Evolutionary conservation across 441 rosid genomes (phyloP), one percentile per base, ranked within the genome.

Genomic region (Erodium texanum): DNA sequence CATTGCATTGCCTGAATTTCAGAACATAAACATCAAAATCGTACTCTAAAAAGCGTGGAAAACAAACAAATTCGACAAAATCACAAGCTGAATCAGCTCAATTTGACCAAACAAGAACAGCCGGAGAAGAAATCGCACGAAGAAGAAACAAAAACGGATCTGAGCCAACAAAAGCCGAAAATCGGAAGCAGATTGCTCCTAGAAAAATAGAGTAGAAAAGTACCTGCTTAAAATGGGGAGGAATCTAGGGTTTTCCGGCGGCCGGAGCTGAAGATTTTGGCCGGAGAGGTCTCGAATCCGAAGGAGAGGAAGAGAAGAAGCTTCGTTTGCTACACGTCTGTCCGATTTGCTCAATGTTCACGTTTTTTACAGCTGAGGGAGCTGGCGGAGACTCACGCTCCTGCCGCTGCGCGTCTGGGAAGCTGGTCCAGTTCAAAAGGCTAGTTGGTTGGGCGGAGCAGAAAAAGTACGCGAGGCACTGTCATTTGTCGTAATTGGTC

Each of bases 211-310:
- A 41, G 41, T 7, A 7, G 65, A 63, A 15, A 9, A 11, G 48
- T 64, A 82, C 84, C 87, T 78, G 80, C 12, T 32, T 62, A 65
- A 65, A 71, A 76, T 73, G 81, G 71, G 73, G 72, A 70, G 68
- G 70, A 73, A 78, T 61, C 74, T 78, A 80, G 84, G 87, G 82
- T 84, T 73, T 32, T 54, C 58, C 18, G 75, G 63, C n/a, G 70
- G 69, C 66, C 71, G 68, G 64, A 62, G 59, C 20, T 10, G 23
- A 59, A 50, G 73, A 43, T 65, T 45, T 71, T 34, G 63, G 62
- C 73, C 48, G 7, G 56, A 3, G 62, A 54, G 22, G 64, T 18
- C 38, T 9, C 32, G 77, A 74, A 69, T 64, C 72, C 56, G 52
- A 32, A 65, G 62, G 34, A 61, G 65, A 34, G 70, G 48, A 65